These are phyloP conservation scores for Dendrobium huoshanense DNA, from an alignment of 106 monocot genomes.

Conservation along the genomic window DNA sequence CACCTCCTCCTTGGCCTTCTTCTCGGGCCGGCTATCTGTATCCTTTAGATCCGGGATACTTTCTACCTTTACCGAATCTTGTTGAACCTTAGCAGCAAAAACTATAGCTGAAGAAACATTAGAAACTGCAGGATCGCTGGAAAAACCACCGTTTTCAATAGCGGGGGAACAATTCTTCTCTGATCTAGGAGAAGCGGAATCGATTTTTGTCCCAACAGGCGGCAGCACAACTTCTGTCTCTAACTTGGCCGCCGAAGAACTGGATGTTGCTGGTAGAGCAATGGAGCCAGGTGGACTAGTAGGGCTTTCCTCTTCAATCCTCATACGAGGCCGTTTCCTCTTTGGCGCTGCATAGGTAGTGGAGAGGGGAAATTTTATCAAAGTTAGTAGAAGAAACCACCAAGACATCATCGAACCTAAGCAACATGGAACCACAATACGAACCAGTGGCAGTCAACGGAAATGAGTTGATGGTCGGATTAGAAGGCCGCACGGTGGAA, in stretches of 20 bases:
- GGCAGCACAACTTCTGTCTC: slow-evolving; percentile 24
- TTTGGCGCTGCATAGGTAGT: slow-evolving; percentile 51
- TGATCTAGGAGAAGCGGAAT: slow-evolving; percentile 28
- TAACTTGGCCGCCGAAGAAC: slow-evolving; percentile 17
- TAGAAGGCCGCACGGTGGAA: slow-evolving; percentile 15
- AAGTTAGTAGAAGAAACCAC: not conserved
- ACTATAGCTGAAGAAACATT: not conserved
- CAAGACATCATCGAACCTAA: not conserved
- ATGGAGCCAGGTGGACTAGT: slow-evolving; percentile 12
- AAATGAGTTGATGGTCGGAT: slow-evolving; percentile 8
- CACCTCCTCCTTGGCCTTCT: slow-evolving; percentile 16
- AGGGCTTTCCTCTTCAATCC: slow-evolving; percentile 54
- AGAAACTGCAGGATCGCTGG: not conserved
- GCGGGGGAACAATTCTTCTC: slow-evolving; percentile 20
- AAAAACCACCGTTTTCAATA: not conserved
- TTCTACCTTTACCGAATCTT: slow-evolving; percentile 25
- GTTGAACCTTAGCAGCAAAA: not conserved
- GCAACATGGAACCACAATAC: slow-evolving; percentile 9
- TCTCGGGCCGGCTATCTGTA: slow-evolving; percentile 10
- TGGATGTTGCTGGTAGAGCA: slow-evolving; percentile 6
- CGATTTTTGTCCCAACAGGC: slow-evolving; percentile 12
- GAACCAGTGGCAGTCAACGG: slow-evolving; percentile 40
- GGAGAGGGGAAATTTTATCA: not conserved
- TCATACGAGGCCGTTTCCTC: slow-evolving; percentile 61
- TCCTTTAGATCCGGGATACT: slow-evolving; percentile 14